Percentiles rank a stretch among this genome's conserved stretches.
Conservation (phyloP, 208 protist species). For the Leishmania gerbilli region DNA sequence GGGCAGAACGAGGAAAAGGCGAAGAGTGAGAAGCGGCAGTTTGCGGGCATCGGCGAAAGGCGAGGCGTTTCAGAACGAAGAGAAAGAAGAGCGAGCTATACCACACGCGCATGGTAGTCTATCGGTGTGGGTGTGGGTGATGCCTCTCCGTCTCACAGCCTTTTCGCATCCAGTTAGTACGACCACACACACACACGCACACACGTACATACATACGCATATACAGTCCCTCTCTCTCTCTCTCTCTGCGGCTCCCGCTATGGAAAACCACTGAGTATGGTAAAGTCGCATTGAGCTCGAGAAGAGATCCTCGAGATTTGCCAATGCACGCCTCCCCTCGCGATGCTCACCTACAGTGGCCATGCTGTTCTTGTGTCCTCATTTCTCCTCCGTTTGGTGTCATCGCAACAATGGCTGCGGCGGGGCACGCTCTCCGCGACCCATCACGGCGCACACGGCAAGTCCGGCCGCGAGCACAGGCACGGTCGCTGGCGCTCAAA, state of each 20-base stretch:
- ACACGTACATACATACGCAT: not conserved
- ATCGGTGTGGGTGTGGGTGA: not conserved
- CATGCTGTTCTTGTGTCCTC: not conserved
- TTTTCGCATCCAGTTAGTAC: not conserved
- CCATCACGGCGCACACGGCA: not conserved
- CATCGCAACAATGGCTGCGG: not conserved
- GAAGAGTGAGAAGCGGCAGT: not conserved
- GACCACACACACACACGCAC: not conserved
- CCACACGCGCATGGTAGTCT: not conserved
- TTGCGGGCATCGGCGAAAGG: not conserved
- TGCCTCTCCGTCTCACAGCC: not conserved
- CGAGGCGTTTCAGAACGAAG: not conserved
- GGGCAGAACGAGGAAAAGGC: not conserved
- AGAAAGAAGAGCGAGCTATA: no score
- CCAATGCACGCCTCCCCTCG: not conserved
- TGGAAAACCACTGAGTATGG: no score
- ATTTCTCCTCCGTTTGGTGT: not conserved
- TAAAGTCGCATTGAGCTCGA: not conserved
- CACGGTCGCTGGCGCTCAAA: not conserved
- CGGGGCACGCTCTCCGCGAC: not conserved
- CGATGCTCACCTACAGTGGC: not conserved
- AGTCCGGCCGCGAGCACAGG: no score
- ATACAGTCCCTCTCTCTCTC: not conserved
- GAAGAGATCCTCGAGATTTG: not conserved
- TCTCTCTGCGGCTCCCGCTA: not conserved